Percentiles rank a stretch among this genome's conserved stretches.
phyloP scores from a whole-genome alignment of 2,329 filamentous ascomycete species.

The Colletotrichum musicola region DNA sequence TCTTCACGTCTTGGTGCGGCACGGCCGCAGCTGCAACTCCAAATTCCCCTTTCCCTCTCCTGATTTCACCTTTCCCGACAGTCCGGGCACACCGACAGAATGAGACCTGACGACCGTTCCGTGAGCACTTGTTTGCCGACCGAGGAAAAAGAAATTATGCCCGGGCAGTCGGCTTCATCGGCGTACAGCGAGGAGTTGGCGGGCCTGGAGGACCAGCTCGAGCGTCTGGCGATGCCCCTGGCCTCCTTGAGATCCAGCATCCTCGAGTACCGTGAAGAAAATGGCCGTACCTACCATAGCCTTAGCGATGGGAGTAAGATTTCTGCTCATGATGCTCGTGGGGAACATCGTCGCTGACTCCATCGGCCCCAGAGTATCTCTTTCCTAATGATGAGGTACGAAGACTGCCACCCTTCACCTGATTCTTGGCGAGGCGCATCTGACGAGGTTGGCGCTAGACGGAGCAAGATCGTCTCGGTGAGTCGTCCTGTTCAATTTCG shows the following conservation, averaged over 20 bases:
- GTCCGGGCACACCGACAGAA: too few species aligned
- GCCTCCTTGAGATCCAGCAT: constrained; percentile 20
- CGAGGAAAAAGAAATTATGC: too few species aligned
- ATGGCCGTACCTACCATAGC: constrained; percentile 39
- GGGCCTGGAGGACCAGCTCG: too few species aligned
- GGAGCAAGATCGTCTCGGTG: constrained; percentile 22
- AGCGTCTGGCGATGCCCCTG: not conserved
- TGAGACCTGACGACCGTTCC: too few species aligned
- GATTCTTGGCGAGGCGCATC: not conserved
- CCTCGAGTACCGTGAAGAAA: constrained; percentile 23
- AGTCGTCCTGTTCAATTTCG: not conserved
- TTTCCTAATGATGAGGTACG: constrained; percentile 16
- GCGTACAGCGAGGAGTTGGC: too few species aligned
- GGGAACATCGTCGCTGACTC: not conserved
- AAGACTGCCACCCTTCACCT: not conserved
- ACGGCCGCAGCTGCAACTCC: too few species aligned
- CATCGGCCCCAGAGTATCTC: not conserved
- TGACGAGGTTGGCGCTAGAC: not conserved
- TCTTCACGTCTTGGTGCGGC: too few species aligned
- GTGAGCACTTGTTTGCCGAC: too few species aligned
- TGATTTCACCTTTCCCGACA: too few species aligned
- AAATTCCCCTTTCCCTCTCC: too few species aligned
- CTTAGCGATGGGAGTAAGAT: constrained; percentile 37
- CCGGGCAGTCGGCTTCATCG: too few species aligned
- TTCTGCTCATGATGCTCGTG: not conserved